Base-by-base conservation (phyloP, 2,329 filamentous ascomycete genomes). In the Nemania sp. region DNA sequence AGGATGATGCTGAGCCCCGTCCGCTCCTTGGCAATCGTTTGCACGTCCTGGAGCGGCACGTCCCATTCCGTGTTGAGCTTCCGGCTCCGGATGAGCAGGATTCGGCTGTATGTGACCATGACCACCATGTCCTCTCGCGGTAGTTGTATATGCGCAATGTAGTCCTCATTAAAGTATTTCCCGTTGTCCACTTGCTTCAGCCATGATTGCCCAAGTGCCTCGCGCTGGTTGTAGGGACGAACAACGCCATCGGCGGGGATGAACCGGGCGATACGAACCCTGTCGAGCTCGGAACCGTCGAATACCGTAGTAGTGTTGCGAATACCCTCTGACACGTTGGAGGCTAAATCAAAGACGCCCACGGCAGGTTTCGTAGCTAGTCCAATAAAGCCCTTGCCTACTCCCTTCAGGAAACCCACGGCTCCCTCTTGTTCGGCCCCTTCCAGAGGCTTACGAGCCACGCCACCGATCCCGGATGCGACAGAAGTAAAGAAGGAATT, bases 291-390 rank as follows among this genome's bases (percentile, higher is more conserved):
- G 55, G 93, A 89, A 22, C 90, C 89, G 67, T 99, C 94, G 70
- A 99, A 99, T 17, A 99, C 94, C 0, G 94, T 99, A 1, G 95
- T 99, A 0, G 94, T 99, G 75, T 99, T 99, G 67, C 94, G 91
- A 50, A 99, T 96, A 47, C 94, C 94, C 74, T 99, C 94, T 22
- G 91, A 93, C 63, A 99, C 88, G 70, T 97, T 97, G 68, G 91
- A 96, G 0, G 95, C 94, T 67, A 99, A 86, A 73, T 99, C 94
- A 61, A 99, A 91, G 19, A 96, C 91, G 51, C 95, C 94, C 53
- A 99, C 96, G 6, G 93, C 91, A 2, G 95, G 93, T 72, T 99
- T 99, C 8, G 94, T 99, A 1, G 92, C 91, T n/a, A 97, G 78
- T 11, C 94, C 94, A 1, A 97, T 80, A 17, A 97, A 80, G 17